phyloP scores from a whole-genome alignment of 2,329 filamentous ascomycete species.

The Samsoniella hepiali region DNA sequence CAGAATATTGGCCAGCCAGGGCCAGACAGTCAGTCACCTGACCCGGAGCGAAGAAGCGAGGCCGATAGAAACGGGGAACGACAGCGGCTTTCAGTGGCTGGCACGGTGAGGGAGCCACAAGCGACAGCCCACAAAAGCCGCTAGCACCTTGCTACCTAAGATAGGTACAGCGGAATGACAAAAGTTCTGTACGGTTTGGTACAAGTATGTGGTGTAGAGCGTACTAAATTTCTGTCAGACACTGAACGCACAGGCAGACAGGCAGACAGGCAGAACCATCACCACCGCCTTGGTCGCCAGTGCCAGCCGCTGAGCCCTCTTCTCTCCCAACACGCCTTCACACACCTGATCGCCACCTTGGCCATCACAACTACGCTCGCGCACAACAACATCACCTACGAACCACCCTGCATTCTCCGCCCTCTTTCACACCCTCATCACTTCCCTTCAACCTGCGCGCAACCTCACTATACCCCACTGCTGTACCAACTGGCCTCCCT shows the following conservation, averaged over 20 bases:
- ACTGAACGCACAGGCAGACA: too few species aligned
- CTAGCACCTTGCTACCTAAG: not conserved
- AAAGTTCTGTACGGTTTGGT: too few species aligned
- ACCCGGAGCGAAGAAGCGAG: not conserved
- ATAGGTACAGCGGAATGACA: too few species aligned
- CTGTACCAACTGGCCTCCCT: slow-evolving; percentile 9
- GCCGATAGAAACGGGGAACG: not conserved
- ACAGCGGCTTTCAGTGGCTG: not conserved
- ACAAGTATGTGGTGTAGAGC: too few species aligned
- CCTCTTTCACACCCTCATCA: not conserved
- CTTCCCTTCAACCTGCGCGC: not conserved
- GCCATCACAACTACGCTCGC: not conserved
- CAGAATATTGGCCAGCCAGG: not conserved
- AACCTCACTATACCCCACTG: slow-evolving; percentile 8
- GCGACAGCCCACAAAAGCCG: not conserved
- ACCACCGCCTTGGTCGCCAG: slow-evolving; percentile 9
- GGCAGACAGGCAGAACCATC: slow-evolving; percentile 14
- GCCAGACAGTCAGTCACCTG: slow-evolving; percentile 9
- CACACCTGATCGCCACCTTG: not conserved
- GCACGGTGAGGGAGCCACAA: not conserved
- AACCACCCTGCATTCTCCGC: too few species aligned
- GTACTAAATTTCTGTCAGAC: too few species aligned
- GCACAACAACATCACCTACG: not conserved
- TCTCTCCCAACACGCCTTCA: slow-evolving; percentile 5
- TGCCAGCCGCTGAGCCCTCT: slow-evolving; percentile 1